Evolutionary conservation across 1,139 yeast genomes (phyloP), one percentile per base, ranked within the genome.

Genomic region (Groenewaldozyma auringiensis): DNA sequence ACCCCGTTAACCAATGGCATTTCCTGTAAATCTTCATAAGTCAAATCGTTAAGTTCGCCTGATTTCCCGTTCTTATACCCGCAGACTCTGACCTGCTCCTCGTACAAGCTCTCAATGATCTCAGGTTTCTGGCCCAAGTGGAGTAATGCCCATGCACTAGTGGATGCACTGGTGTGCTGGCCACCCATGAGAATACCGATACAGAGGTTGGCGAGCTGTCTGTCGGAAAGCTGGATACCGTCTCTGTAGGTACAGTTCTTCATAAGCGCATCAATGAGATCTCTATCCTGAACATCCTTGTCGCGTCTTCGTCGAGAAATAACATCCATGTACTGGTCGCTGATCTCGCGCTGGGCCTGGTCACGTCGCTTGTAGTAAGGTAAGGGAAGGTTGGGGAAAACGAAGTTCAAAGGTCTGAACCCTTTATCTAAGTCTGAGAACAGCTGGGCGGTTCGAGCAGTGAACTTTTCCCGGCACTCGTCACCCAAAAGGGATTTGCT

Each of bases 101-200:
- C 66, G 63, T 75, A 83, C 47, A 92, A 66, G 60, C 81, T 83
- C 50, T 89, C 85, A 70, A 87, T 95, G 49, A 89, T 68, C 37
- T 85, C 82, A 38, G 94, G 94, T 55, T 78, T 72, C 59, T 83
- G 94, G 55, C 89, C 97, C 55, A 92, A 75, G 64, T 92, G 98
- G 55, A 92, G 75, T 63, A 92, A 72, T 60, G 80, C 80, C 98
- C 98, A 92, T 22, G 96, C 85, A 41, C 96, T 85, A 21, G 98
- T 92, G 22, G 97, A 78, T 41, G 97, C 94, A 56, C 95, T 84
- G 27, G 99, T 94, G 67, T 92, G 99, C 71, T 92, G 99, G 51
- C 98, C 99, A 58, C 98, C 99, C 99, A 92, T 92, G 53, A 94
- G 75, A 47, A 94, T 81, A 64, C 97, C 99, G 66, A 92, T 92